Conservation (phyloP, 2,329 filamentous ascomycete species). For the Septoria linicola region DNA sequence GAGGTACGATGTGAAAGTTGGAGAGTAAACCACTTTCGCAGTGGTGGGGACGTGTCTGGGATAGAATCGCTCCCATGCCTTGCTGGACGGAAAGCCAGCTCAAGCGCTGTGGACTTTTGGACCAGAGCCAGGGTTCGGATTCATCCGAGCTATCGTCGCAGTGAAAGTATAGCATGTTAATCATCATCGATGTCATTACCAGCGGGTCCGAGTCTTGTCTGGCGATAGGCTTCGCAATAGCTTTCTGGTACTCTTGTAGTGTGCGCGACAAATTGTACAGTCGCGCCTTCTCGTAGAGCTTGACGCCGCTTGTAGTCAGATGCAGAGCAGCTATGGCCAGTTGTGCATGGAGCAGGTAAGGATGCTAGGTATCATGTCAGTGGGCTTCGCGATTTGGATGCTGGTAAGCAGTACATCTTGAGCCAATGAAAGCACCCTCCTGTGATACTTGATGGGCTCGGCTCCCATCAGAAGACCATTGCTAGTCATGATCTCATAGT, state of each 20-base stretch:
- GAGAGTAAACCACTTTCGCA: slow-evolving; percentile 15
- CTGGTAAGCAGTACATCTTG: too few species aligned
- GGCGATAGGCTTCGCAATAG: slow-evolving; percentile 14
- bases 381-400: too few species aligned
- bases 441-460: slow-evolving; percentile 16
- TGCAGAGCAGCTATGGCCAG: slow-evolving; percentile 17
- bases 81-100: slow-evolving; percentile 19
- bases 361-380: slow-evolving; percentile 3
- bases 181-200: slow-evolving; percentile 18
- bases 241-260: slow-evolving; percentile 15
- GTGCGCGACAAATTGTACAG: slow-evolving; percentile 15
- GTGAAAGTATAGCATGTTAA: slow-evolving; percentile 13
- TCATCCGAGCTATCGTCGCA: background rate
- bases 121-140: slow-evolving; percentile 14
- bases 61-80: slow-evolving; percentile 16
- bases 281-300: slow-evolving; percentile 6
- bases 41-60: slow-evolving; percentile 15
- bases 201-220: slow-evolving; percentile 18
- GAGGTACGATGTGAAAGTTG: slow-evolving; percentile 12
- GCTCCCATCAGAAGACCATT: slow-evolving; percentile 14
- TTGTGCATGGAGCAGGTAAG: slow-evolving; percentile 17
- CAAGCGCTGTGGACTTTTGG: slow-evolving; percentile 11
- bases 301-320: slow-evolving; percentile 5
- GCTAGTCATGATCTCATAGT: slow-evolving; percentile 17
- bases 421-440: slow-evolving; percentile 13